Evolutionary conservation across 192 early-diverging fungal genomes (phyloP).

Genomic region (Backusella luteola): DNA sequence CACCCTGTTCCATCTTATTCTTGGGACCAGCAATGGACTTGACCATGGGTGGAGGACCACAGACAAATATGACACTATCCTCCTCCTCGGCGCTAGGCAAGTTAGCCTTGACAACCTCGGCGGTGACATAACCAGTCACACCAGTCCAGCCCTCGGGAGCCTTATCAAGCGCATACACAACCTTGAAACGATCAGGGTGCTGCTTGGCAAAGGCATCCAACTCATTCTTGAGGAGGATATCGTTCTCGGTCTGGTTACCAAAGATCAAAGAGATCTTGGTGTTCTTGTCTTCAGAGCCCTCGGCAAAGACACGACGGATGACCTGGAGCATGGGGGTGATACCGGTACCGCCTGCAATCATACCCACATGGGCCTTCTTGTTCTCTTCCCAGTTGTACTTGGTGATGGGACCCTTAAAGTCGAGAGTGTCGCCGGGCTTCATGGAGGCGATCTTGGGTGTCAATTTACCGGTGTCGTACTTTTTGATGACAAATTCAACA

Average conservation of each 20-base stretch:
- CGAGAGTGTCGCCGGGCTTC: constrained; percentile 68
- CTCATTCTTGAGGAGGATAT: constrained; percentile 66
- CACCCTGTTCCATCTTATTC: constrained; percentile 77
- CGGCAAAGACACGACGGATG: constrained; percentile 58
- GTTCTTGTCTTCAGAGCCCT: constrained; percentile 56
- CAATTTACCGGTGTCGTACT: constrained; percentile 60
- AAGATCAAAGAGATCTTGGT: constrained; percentile 77
- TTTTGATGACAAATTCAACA: constrained; percentile 74
- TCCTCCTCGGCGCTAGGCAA: constrained; percentile 59
- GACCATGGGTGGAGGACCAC: constrained; percentile 73
- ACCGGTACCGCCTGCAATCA: constrained; percentile 79
- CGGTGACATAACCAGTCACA: constrained; percentile 73
- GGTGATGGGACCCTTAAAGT: constrained; percentile 74
- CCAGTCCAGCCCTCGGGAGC: constrained; percentile 67
- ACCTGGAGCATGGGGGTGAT: constrained; percentile 75
- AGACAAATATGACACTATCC: constrained; percentile 48
- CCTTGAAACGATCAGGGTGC: constrained; percentile 65
- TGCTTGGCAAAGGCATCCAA: constrained; percentile 56
- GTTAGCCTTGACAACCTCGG: constrained; percentile 68
- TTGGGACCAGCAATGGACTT: constrained; percentile 74
- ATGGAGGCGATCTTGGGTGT: constrained; percentile 54
- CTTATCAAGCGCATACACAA: constrained; percentile 69
- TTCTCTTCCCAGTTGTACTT: constrained; percentile 67
- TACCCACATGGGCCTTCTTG: constrained; percentile 57
- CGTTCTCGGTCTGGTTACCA: constrained; percentile 67